Evolutionary conservation across 1,284 basidiomycete species (phyloP), one percentile per base, ranked within the genome.

Genomic region (Trametes sp.): DNA sequence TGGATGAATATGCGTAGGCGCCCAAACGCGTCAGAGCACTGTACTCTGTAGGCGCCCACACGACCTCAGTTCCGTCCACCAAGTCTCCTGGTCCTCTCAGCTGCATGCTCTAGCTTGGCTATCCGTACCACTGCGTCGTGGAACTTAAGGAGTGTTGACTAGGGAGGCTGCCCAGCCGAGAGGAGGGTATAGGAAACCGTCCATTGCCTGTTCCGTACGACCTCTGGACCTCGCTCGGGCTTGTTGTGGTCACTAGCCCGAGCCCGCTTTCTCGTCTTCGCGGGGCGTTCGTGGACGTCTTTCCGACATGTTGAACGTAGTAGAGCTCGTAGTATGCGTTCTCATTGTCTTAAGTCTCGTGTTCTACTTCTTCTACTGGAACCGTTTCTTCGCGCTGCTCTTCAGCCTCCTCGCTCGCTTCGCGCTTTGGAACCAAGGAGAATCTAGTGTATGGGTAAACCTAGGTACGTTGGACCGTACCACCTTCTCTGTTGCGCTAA

Each of bases 281-380:
- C 38, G 38, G 8, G 24, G 24, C 2, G 5, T 3, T 8, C 3
- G 5, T 6, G 42, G 42, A 45, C 42, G 23, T 26, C 19, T 21
- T n/a, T 29, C 7, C 19, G 36, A 33, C 48, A 87, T 89, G 86
- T 77, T 91, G 53, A 81, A 83, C 76, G 75, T 74, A 52, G 77
- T 85, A 57, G 81, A 96, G 52, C 83, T 96, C 67, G 83, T 91
- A 66, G 84, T 89, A 68, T 88, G 88, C 72, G 78, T 92, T 59
- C 87, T 87, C 69, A 86, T 95, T 61, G 84, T 90, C 64, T 74
- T 94, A 54, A 87, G 85, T 44, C 79, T 90, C n/a, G 77, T 90
- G 57, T 72, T 91, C 62, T 95, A 95, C 75, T 84, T 94, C 65
- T 96, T 97, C 83, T 96, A 92, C 79, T 94, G 91, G 87, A 96